phyloP scores from a whole-genome alignment of 2,329 filamentous ascomycete species.

The Septoria linicola region DNA sequence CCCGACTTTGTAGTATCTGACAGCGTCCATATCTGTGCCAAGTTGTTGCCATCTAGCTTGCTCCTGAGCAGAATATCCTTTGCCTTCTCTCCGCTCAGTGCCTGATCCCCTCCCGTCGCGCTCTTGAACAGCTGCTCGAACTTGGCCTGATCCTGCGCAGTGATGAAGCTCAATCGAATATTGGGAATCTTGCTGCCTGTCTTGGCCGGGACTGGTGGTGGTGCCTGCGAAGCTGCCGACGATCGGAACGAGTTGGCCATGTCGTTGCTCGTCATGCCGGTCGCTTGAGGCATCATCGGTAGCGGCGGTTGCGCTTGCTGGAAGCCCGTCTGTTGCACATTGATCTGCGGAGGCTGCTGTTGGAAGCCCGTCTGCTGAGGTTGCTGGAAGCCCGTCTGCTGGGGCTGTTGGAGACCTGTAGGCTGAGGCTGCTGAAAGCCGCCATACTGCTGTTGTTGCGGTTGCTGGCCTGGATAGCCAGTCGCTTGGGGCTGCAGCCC shows the following conservation, averaged over 20 bases:
- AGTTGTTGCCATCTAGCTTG: slow-evolving; percentile 77
- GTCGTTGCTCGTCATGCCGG: slow-evolving; percentile 62
- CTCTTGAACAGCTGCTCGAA: slow-evolving; percentile 98
- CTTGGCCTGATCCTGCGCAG: slow-evolving; percentile 88
- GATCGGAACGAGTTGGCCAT: slow-evolving; percentile 63
- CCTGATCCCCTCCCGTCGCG: slow-evolving; percentile 78
- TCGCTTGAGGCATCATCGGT: slow-evolving; percentile 54
- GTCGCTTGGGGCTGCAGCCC: slow-evolving; percentile 39
- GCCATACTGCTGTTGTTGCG: slow-evolving; percentile 37
- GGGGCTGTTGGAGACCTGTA: slow-evolving; percentile 47
- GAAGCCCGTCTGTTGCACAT: slow-evolving; percentile 38
- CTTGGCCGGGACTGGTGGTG: slow-evolving; percentile 59
- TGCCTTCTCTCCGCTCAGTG: slow-evolving; percentile 88
- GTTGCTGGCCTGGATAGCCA: slow-evolving; percentile 35
- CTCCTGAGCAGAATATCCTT: slow-evolving; percentile 86
- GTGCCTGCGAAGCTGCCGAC: slow-evolving; percentile 50
- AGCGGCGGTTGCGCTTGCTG: slow-evolving; percentile 48
- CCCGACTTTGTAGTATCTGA: slow-evolving; percentile 95
- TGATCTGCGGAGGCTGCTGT: slow-evolving; percentile 32
- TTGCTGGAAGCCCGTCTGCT: slow-evolving; percentile 42
- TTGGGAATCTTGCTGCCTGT: slow-evolving; percentile 81
- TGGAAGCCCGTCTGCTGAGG: slow-evolving; percentile 45
- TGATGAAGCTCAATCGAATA: slow-evolving; percentile 93
- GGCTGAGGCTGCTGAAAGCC: slow-evolving; percentile 45
- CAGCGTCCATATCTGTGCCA: slow-evolving; percentile 93